Base-by-base conservation (phyloP, 1,139 yeast species). In the Sugiyamaella castrensis region DNA sequence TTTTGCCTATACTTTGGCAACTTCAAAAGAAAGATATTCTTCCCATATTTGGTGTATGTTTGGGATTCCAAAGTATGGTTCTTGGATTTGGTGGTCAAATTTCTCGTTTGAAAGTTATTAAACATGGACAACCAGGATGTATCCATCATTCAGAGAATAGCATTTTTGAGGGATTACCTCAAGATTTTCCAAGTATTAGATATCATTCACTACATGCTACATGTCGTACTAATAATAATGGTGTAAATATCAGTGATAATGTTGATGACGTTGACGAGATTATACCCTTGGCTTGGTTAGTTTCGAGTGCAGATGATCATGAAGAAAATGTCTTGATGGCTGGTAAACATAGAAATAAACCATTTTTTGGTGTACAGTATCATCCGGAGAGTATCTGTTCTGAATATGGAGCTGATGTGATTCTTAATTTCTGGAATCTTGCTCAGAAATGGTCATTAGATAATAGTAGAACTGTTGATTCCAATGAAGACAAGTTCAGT, bases 301-400 rank as follows among this genome's bases (percentile, higher is more conserved):
- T 34, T 10, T 15, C 41, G 6, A 36, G 42, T 26, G 35, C 33
- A 9, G 47, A 42, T 37, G 50, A 48, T n/a, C 62, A 62, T 29
- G 58, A 48, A 4, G 58, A 62, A 16, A 55, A 56, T n/a, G 71
- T 85, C 2, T 64, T 88, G 37, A 91, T 92, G 98, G 96, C 95
- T 0, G 94, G 78, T 0, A 77, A 71, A 59, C 92, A 87, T 61
- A 58, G 48, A 0, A 27, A 46, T 0, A 68, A 72, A 27, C 98
- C 98, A 0, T 86, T 85, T 68, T 91, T 76, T 67, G 98, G 96
- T 0, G 97, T 94, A 1, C 99, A 94, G 61, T 94, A 91, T 61
- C 99, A 94, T 62, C 98, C 98, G 0, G 99, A 94, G 62, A 88
- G 97, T 0, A 80, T 92, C 37, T 88, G 96, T 61, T 89, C 98